phyloP scores from a whole-genome alignment of 148 eudicot genomes.

The Diospyros kaki region DNA sequence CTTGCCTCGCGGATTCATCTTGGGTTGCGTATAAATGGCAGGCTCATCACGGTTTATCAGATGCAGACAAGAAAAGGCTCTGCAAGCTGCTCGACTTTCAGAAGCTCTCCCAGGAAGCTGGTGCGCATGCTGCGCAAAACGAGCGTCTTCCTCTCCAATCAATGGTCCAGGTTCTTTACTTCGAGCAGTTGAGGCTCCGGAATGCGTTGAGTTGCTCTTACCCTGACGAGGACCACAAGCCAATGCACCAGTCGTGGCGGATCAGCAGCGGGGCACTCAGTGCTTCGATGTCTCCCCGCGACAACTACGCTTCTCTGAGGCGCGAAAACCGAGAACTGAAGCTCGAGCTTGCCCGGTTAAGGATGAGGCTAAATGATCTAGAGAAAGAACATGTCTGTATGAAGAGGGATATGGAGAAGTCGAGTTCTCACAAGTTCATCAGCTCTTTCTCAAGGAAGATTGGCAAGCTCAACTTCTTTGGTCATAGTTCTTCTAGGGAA shows the following conservation, averaged over 20 bases:
- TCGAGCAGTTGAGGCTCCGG: constrained; percentile 71
- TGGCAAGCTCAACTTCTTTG: constrained; percentile 62
- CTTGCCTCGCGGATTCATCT: neutral
- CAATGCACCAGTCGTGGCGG: constrained; percentile 85
- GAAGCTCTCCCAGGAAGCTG: constrained; percentile 89
- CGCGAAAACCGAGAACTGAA: constrained; percentile 86
- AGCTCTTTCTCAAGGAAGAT: constrained; percentile 73
- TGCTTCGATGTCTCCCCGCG: constrained; percentile 93
- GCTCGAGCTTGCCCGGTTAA: constrained; percentile 80
- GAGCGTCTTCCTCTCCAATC: constrained; percentile 96
- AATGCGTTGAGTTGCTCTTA: constrained; percentile 59
- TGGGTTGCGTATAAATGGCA: constrained; percentile 22
- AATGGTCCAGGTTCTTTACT: constrained; percentile 89
- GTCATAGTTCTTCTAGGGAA: constrained; percentile 64
- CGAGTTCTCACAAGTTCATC: constrained; percentile 66
- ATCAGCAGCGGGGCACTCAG: constrained; percentile 88
- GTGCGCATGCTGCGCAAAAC: constrained; percentile 92
- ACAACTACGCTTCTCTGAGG: constrained; percentile 83
- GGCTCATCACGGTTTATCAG: constrained; percentile 79
- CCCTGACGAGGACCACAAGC: constrained; percentile 68
- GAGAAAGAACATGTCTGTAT: constrained; percentile 92
- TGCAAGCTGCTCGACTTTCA: constrained; percentile 86
- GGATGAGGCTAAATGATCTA: constrained; percentile 91
- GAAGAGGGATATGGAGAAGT: constrained; percentile 81
- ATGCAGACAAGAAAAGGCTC: constrained; percentile 66